Percentiles rank a stretch among this genome's conserved stretches.
phyloP scores from a whole-genome alignment of 176 grass and related monocot species.

The Microstegium vimineum region DNA sequence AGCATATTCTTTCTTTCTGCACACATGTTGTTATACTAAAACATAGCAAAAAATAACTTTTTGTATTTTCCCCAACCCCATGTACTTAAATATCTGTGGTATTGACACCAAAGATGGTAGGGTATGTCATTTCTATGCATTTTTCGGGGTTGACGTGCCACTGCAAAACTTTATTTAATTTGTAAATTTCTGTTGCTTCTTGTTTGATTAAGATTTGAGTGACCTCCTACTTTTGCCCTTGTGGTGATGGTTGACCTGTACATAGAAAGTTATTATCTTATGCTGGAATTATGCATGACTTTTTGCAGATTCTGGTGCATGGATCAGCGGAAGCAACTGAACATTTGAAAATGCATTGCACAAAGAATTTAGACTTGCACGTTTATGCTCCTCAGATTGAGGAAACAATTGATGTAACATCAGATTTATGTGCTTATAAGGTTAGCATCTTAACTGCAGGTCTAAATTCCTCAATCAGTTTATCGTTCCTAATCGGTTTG shows the following conservation, averaged over 20 bases:
- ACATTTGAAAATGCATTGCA: constrained; percentile 91
- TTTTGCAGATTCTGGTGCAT: constrained; percentile 80
- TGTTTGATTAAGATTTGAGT: constrained; percentile 13
- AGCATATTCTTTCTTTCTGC: not conserved
- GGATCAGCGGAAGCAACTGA: constrained; percentile 92
- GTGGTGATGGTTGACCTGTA: not conserved
- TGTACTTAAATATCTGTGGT: not conserved
- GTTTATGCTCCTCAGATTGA: constrained; percentile 96
- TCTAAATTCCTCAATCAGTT: too few relatives aligned
- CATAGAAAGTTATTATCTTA: not conserved
- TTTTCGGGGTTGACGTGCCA: not conserved
- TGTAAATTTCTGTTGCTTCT: not conserved
- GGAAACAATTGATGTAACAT: constrained; percentile 97
- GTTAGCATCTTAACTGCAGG: constrained; percentile 40
- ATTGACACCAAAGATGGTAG: not conserved
- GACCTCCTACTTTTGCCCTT: constrained; percentile 15
- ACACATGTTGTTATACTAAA: too few relatives aligned
- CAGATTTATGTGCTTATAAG: constrained; percentile 98
- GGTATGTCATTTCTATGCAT: constrained; percentile 21
- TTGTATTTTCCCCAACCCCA: not conserved
- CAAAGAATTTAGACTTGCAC: constrained; percentile 75
- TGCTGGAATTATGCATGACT: not conserved
- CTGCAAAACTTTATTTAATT: constrained; percentile 1
- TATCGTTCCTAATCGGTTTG: too few relatives aligned
- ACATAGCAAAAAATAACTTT: not conserved